Evolutionary conservation across 345 rosid species (phyloP), one percentile per base, ranked within the genome.

Genomic region (Gossypium ekmanianum): DNA sequence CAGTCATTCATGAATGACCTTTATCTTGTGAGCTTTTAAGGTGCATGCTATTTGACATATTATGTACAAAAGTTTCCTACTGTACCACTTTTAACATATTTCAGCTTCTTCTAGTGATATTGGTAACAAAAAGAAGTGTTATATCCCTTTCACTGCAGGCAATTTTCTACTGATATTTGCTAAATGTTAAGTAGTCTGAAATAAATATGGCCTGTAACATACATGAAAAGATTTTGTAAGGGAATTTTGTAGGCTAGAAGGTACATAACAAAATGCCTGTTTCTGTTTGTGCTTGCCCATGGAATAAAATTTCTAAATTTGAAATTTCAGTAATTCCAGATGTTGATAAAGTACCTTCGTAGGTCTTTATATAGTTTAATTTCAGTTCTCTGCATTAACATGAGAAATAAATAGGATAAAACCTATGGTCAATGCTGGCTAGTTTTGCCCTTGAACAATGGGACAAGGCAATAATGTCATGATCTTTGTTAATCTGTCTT

Each of bases 281-380:
- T 63, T 63, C 14, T 26, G 20, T 18, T 48, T 27, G 47, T 18
- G 43, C 16, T 5, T 24, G 82, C n/a, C 22, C 18, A 45, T 63
- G 65, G 44, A 50, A 47, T 47, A 29, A 74, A 74, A 74, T 61
- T 71, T 26, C 47, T 48, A 48, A 61, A 48, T 48, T 72, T 22
- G 29, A 20, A 62, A 27, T 61, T 34, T 59, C 29, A 59, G 63
- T 61, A 5, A 61, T 61, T 61, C 43, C 64, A 1, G 1, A 34
- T 2, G 1, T 52, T 27, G 22, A 17, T 44, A 62, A 39, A 27
- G 26, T 48, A 45, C 47, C 52, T 27, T 26, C 50, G 13, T 45
- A 14, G 22, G n/a, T n/a, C 29, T 29, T 45, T 26, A 3, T 48
- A 50, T 17, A 9, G 56, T 61, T 74, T 16, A 55, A 22, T 43